Percentiles rank a stretch among this genome's conserved stretches.
phyloP scores from a whole-genome alignment of 192 early-diverging fungal species.

The Ambispora gerdemannii region DNA sequence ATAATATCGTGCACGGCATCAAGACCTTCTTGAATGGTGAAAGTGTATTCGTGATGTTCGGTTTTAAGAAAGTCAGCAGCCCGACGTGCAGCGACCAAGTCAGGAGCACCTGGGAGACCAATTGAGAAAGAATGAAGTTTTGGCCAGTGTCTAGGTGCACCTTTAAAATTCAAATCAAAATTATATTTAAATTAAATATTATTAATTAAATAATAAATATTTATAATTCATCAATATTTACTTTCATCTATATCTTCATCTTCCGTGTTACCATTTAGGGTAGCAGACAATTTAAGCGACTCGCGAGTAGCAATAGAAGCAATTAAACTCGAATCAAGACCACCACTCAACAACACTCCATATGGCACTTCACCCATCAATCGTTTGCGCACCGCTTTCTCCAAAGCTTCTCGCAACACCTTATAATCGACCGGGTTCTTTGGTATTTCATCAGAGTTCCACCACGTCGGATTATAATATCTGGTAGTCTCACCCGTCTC shows the following conservation, averaged over 20 bases:
- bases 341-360: constrained; percentile 93
- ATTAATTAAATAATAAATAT: constrained; percentile 14
- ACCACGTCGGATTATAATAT: constrained; percentile 94
- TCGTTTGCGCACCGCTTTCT: constrained; percentile 88
- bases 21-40: constrained; percentile 92
- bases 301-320: constrained; percentile 90
- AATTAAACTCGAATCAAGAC: constrained; percentile 93
- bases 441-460: constrained; percentile 60
- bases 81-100: constrained; percentile 83
- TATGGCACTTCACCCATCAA: constrained; percentile 98
- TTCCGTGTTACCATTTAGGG: constrained; percentile 50
- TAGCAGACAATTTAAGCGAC: constrained; percentile 62
- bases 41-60: constrained; percentile 94
- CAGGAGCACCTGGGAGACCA: constrained; percentile 90
- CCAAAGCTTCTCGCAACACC: constrained; percentile 74
- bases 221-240: constrained; percentile 27
- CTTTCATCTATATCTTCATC: constrained; percentile 62
- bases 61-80: constrained; percentile 91
- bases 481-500: constrained; percentile 70
- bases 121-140: constrained; percentile 96
- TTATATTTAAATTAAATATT: too few species aligned
- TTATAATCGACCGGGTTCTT: constrained; percentile 61
- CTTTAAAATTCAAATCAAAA: too few species aligned
- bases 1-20: constrained; percentile 95
- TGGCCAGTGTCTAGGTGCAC: constrained; percentile 73